Percentiles rank a stretch among this genome's conserved stretches.
These are phyloP conservation scores for Rhynchospora breviuscula DNA, from an alignment of 176 grass and related monocot genomes.

Conservation along the genomic window DNA sequence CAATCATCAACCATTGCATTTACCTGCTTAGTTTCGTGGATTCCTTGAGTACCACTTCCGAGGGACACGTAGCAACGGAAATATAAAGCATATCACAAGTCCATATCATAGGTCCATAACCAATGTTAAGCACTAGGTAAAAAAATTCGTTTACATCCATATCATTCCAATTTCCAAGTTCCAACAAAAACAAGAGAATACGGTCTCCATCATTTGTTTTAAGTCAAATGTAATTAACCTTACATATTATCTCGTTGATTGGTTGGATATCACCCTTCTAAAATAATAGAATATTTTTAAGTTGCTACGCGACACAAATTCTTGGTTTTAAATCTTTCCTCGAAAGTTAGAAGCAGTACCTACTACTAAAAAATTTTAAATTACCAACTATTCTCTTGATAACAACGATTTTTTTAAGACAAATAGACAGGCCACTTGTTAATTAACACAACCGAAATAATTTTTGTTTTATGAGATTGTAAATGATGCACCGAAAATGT, in stretches of 20 bases:
- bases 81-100: too few species aligned
- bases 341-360: background rate
- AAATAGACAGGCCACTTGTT: background rate
- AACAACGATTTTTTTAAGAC: background rate
- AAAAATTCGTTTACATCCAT: background rate
- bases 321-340: background rate
- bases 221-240: conserved; percentile 2
- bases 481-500: too few species aligned
- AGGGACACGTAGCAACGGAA: too few species aligned
- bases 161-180: background rate
- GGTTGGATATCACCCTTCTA: background rate
- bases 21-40: too few species aligned
- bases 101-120: too few species aligned
- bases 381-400: background rate
- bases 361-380: background rate
- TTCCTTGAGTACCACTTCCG: too few species aligned
- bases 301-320: too few species aligned
- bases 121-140: too few species aligned
- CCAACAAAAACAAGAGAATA: background rate
- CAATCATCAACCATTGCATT: too few species aligned
- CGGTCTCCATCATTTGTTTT: background rate
- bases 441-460: too few species aligned
- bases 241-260: background rate
- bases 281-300: background rate
- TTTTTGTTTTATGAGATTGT: too few species aligned